Evolutionary conservation across 495 filamentous ascomycete species (phyloP).

Genomic region (Penicillium ochrochloron): DNA sequence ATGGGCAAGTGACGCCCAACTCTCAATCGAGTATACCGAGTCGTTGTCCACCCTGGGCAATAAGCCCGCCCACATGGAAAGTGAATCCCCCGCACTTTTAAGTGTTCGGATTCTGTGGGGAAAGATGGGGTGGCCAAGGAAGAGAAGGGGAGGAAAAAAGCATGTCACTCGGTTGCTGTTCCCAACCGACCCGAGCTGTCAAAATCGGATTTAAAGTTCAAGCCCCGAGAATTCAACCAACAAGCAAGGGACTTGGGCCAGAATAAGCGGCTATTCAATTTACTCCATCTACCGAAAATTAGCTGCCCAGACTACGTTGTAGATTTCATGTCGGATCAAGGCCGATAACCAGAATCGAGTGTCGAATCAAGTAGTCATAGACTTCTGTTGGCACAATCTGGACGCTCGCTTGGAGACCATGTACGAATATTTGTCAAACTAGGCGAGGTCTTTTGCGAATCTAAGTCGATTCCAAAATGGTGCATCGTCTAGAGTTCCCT

Average conservation of each 20-base stretch:
- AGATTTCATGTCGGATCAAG: neutral
- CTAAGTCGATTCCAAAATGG: neutral
- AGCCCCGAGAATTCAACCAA: neutral
- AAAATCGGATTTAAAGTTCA: neutral
- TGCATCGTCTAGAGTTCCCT: neutral
- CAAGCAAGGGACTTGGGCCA: neutral
- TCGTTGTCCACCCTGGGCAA: neutral
- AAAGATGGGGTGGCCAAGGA: neutral
- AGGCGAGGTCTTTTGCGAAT: neutral
- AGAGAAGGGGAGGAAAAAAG: neutral
- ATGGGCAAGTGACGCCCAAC: neutral
- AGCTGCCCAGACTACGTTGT: neutral
- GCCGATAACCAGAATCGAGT: neutral
- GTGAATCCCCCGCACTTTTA: conserved; percentile 9
- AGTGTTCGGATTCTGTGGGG: neutral
- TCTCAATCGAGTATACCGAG: neutral
- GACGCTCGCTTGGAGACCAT: neutral
- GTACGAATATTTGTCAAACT: neutral
- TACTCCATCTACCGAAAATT: neutral
- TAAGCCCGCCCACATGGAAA: conserved; percentile 9
- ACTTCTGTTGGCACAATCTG: neutral
- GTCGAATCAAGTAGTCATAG: neutral
- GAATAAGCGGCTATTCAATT: neutral
- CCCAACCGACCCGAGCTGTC: neutral
- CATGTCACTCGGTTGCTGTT: neutral